Evolutionary conservation across 2,329 filamentous ascomycete genomes (phyloP), one percentile per base, ranked within the genome.

Genomic region (Epichloe elymi): DNA sequence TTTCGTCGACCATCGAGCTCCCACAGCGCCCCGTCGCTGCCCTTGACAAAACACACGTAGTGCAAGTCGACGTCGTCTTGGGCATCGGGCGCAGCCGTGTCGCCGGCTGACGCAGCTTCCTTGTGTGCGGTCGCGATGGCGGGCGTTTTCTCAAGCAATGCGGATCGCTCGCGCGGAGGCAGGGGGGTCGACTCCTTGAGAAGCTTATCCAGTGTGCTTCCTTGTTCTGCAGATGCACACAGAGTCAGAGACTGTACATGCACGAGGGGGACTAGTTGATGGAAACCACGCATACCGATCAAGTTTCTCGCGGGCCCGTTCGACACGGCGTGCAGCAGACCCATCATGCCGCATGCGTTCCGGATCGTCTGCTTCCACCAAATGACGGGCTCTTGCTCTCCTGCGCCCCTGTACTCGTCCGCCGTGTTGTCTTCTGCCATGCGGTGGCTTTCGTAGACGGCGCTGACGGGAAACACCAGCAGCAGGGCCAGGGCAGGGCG

Each of bases 281-380:
- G 26, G 19, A 14, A 26, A 26, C 11, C 23, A 44, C 15, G 60
- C 53, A 26, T 65, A 71, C 77, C 67, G 50, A 95, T 78, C 49
- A 83, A 78, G 3, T 70, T 68, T 51, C 77, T 71, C 1, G 86
- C 84, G 1, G 76, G 74, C 0, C 89, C 89, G 66, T 97, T 98
- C 44, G 76, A 76, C 0, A 88, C 79, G 17, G 84, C 86, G 64
- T 97, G 93, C 44, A 97, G 66, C 30, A 97, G 69, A 0, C 86
- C 93, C 72, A 96, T 95, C 43, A 95, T 71, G 0, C 91, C 91
- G 66, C 91, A 97, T 0, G 91, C 88, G 65, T 97, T 95, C 54
- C 86, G 79, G 60, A 97, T 96, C 0, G 90, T 97, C 71, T 97
- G 91, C 59, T 81, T 86, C 75, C 90, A 97, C 93, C 91, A 98